Evolutionary conservation across 2,329 filamentous ascomycete genomes (phyloP).

Genomic region (Sporothrix pallida): DNA sequence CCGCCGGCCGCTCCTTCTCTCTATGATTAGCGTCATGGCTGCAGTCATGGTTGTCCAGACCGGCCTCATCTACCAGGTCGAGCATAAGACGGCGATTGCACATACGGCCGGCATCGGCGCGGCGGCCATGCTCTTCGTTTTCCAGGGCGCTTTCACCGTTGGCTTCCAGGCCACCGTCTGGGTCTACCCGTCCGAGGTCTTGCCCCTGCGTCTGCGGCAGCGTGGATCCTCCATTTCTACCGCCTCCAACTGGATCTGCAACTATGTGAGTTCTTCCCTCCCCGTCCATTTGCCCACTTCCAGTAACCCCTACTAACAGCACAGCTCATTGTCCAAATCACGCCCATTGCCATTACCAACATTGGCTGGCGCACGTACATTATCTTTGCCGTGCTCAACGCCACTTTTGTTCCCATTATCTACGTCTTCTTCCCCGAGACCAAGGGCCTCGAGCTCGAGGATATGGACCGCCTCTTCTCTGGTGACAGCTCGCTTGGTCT

Average conservation of each 20-base stretch:
- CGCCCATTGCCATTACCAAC: conserved; percentile 44
- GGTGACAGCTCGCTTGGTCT: conserved; percentile 28
- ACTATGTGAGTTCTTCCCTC: conserved; percentile 21
- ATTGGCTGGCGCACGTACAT: conserved; percentile 66
- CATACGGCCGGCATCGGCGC: conserved; percentile 63
- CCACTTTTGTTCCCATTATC: conserved; percentile 61
- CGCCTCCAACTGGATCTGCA: conserved; percentile 34
- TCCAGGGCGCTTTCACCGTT: conserved; percentile 41
- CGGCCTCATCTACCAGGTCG: conserved; percentile 41
- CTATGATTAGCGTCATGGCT: conserved; percentile 57
- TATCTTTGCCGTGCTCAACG: conserved; percentile 70
- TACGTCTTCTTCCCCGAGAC: conserved; percentile 72
- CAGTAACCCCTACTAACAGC: background rate
- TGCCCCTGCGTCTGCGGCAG: conserved; percentile 34
- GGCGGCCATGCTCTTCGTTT: conserved; percentile 61
- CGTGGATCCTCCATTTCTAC: conserved; percentile 34
- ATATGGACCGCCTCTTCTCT: conserved; percentile 62
- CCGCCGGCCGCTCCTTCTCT: conserved; percentile 62
- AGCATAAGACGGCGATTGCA: conserved; percentile 23
- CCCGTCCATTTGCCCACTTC: background rate
- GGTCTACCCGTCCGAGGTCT: conserved; percentile 35
- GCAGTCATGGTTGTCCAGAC: conserved; percentile 47
- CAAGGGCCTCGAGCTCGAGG: conserved; percentile 66
- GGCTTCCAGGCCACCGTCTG: conserved; percentile 41
- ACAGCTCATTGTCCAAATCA: conserved; percentile 33